Base-by-base conservation (phyloP, 2,329 filamentous ascomycete species). In the Chaetomium sp. region DNA sequence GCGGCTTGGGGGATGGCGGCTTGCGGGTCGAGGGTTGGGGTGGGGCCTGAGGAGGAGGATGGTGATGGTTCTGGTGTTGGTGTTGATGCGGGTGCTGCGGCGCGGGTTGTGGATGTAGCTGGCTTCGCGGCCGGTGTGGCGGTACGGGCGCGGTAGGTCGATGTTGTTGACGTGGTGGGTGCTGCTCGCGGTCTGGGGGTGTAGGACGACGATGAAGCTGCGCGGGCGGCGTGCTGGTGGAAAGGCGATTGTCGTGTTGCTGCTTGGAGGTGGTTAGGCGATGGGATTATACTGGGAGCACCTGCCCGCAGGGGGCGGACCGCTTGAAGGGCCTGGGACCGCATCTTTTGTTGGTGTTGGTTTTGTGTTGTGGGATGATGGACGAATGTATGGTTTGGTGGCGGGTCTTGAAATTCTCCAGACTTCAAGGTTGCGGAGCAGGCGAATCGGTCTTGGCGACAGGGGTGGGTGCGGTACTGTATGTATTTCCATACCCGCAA, bases 1-100 rank as follows among this genome's bases (percentile, higher is more conserved):
- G 67, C 66, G 19, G 66, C 41, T 4, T 64, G 66, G 0, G 66
- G 66, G 47, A 61, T 60, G 33, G 68, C 68, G 5, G 63, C 66
- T 54, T 67, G 62, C 6, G 61, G 58, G 52, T 70, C 68, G 33
- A 61, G 53, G 8, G 52, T n/a, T 38, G 66, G 63, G 2, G 62
- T 69, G 42, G 45, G n/a, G 6, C 34, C 34, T 3, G 34, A 33
- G 2, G 44, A 12, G 12, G 45, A 9, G 12, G 45, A 27, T 9
- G n/a, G 45, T 8, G 6, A 35, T 12, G 9, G 44, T n/a, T 12
- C 32, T 5, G 1, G 34, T 19, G 12, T 36, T n/a, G 12, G 27
- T 10, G 11, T 46, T 14, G 38, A 8, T 38, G 44, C 37, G 5
- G 1, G 34, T 33, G 35, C 19, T 27, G 19, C 19, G 19, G 19